Evolutionary conservation across 2,329 filamentous ascomycete genomes (phyloP), one percentile per base, ranked within the genome.

Genomic region (Thermothelomyces thermophilus): DNA sequence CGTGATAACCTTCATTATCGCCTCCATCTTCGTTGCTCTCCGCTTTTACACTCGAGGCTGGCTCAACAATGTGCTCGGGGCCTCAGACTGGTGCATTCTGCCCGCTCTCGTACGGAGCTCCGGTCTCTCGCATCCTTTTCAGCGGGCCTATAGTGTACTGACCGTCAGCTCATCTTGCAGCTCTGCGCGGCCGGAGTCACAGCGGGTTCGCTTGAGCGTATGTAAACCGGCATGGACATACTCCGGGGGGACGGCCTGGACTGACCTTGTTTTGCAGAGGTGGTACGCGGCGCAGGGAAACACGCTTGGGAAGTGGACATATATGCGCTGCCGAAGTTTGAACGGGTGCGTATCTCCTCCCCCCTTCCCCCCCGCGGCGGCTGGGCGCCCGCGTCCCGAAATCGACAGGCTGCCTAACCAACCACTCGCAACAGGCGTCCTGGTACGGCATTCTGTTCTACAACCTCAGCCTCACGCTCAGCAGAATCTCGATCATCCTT

Each of bases 1-100:
- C 4, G 34, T 61, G 8, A 37, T 64, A 22, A 63, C 60, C 7
- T 58, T 58, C 50, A n/a, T 63, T 10, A 58, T 70, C 16, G 62
- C 64, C 3, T 61, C 62, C 10, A 33, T 58, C 0, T 63, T 70
- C 37, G 64, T 70, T n/a, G 54, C 53, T 3, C 46, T 68, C n/a
- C 67, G 69, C 7, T 63, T 72, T 42, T 71, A 68, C 52, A 71
- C 69, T 8, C 57, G 68, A 43, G 57, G 61, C 5, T 53, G 60
- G 6, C 50, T 70, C 41, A 66, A 67, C 33, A 64, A 64, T 51
- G 63, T 68, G 33, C 59, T 69, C 42, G 67, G 67, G 35, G 46
- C 58, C 10, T 64, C 69, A 20, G 69, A 71, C 49, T 69, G 66
- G 62, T 62, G 61, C 22, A 66, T 70, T 40, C 14, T 70, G 8